phyloP scores from a whole-genome alignment of 176 grass and related monocot genomes.

The Stipa capillata region DNA sequence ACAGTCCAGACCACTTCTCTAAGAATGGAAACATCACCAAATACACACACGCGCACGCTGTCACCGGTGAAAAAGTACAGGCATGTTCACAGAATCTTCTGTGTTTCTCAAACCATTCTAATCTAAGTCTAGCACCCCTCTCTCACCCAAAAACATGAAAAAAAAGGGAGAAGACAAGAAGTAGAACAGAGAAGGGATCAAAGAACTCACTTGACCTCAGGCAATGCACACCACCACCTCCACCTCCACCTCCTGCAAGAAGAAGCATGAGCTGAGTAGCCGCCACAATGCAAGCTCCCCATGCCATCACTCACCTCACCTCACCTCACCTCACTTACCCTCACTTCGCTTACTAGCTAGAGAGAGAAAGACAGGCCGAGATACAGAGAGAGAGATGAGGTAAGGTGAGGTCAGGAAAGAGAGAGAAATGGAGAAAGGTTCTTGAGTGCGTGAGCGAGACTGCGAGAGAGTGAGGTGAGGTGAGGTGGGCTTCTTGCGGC shows the following conservation, averaged over 20 bases:
- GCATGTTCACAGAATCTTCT: neutral
- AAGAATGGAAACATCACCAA: neutral
- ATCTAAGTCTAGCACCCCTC: neutral
- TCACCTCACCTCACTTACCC: neutral
- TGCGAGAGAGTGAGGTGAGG: too few species aligned
- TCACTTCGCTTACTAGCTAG: too few species aligned
- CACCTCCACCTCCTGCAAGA: neutral
- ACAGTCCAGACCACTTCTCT: neutral
- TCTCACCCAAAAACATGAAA: neutral
- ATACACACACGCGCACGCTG: neutral
- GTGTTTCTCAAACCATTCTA: neutral
- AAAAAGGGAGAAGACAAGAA: neutral
- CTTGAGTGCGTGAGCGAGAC: conserved; percentile 31
- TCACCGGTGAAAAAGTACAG: neutral
- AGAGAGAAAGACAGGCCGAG: neutral
- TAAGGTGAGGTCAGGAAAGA: neutral
- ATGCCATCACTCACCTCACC: conserved; percentile 13
- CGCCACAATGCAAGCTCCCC: conserved; percentile 16
- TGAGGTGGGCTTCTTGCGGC: conserved; percentile 37
- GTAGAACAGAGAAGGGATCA: neutral
- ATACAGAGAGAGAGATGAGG: neutral
- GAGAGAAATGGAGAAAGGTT: conserved; percentile 49
- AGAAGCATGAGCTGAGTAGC: conserved; percentile 6
- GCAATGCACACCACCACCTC: conserved; percentile 25
- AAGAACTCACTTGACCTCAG: conserved; percentile 58